Percentiles rank a stretch among this genome's conserved stretches.
Evolutionary conservation across 2,329 filamentous ascomycete genomes (phyloP).

Genomic region (Dendrostoma leiphaemia): DNA sequence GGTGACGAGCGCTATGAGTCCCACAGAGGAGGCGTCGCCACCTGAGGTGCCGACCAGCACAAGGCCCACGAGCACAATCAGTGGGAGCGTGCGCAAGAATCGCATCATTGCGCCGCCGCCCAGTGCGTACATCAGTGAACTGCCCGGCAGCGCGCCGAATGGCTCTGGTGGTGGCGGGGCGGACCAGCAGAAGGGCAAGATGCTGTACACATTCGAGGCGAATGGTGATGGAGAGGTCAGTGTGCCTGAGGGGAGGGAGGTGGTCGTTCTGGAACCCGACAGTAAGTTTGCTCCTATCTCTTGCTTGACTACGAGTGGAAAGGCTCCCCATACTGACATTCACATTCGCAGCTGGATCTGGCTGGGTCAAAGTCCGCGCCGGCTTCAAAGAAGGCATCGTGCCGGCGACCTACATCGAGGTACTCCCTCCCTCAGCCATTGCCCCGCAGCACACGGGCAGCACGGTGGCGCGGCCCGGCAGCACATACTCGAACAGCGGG

Average conservation of each 20-base stretch:
- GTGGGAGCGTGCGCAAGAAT: constrained; percentile 51
- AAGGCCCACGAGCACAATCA: constrained; percentile 32
- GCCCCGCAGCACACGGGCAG: constrained; percentile 44
- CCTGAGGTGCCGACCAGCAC: constrained; percentile 37
- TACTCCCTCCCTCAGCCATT: constrained; percentile 47
- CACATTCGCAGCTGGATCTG: constrained; percentile 68
- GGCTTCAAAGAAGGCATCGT: constrained; percentile 81
- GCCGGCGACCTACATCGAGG: constrained; percentile 80
- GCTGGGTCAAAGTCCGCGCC: constrained; percentile 83
- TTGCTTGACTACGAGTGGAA: too few species aligned
- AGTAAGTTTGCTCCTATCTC: constrained; percentile 55
- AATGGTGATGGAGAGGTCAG: constrained; percentile 78
- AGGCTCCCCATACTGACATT: constrained; percentile 35
- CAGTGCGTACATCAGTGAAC: constrained; percentile 70
- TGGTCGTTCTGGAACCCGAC: constrained; percentile 80
- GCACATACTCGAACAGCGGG: constrained; percentile 75
- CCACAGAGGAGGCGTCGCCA: constrained; percentile 49
- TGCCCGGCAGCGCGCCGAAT: constrained; percentile 52
- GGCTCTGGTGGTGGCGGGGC: constrained; percentile 41
- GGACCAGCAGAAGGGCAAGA: constrained; percentile 66
- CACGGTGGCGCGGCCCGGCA: constrained; percentile 60
- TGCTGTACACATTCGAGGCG: constrained; percentile 86
- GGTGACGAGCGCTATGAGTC: constrained; percentile 59
- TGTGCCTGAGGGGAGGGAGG: constrained; percentile 74
- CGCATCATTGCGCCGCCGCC: constrained; percentile 88